These are phyloP conservation scores for Calonectria honghensis DNA, from an alignment of 2,329 filamentous ascomycete genomes.

Conservation along the genomic window DNA sequence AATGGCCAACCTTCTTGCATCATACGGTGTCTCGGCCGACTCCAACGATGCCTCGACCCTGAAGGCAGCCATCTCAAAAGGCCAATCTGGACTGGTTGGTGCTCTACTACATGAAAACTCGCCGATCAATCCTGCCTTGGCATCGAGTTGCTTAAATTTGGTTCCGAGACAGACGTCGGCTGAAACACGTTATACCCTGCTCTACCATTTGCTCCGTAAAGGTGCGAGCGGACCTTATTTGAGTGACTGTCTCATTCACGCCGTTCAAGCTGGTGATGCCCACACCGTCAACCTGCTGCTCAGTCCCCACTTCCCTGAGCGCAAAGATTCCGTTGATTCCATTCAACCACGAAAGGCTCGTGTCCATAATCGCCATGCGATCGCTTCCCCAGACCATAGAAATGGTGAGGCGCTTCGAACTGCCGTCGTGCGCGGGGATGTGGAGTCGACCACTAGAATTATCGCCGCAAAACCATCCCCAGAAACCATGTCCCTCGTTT, in stretches of 20 bases:
- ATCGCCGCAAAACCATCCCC: conserved; percentile 67
- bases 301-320: conserved; percentile 66
- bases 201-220: conserved; percentile 68
- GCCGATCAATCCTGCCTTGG: conserved; percentile 64
- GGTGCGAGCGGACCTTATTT: conserved; percentile 69
- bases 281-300: conserved; percentile 70
- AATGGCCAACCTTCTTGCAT: conserved; percentile 72
- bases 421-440: conserved; percentile 68
- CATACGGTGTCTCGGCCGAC: conserved; percentile 73
- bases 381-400: conserved; percentile 72
- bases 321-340: conserved; percentile 42
- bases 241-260: conserved; percentile 70
- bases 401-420: conserved; percentile 70
- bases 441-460: conserved; percentile 66
- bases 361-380: conserved; percentile 66
- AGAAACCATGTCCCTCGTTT: conserved; percentile 69
- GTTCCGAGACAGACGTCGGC: conserved; percentile 68
- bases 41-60: conserved; percentile 70
- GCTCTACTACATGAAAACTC: conserved; percentile 68
- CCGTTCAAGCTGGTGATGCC: conserved; percentile 68
- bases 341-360: conserved; percentile 51
- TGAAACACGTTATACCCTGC: conserved; percentile 66
- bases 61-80: conserved; percentile 67
- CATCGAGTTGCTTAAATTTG: conserved; percentile 69
- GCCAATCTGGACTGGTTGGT: conserved; percentile 67